Percentiles rank a stretch among this genome's conserved stretches.
Evolutionary conservation across 495 filamentous ascomycete genomes (phyloP).

Genomic region (Trichoderma erinaceum): DNA sequence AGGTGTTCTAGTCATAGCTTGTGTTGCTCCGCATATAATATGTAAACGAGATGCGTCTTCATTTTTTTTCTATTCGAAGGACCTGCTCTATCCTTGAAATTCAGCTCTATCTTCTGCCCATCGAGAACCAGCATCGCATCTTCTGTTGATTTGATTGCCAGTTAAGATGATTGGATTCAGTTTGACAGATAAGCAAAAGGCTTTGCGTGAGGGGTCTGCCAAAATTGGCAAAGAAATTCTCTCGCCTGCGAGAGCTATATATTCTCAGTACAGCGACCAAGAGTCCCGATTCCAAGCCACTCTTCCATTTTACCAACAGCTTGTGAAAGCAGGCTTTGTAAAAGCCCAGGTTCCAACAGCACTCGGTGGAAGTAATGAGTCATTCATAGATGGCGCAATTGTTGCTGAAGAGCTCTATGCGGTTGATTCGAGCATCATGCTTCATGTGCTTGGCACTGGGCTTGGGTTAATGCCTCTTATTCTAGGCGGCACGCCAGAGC

Average conservation of each 20-base stretch:
- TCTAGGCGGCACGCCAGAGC: slow-evolving; percentile 34
- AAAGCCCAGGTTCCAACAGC: slow-evolving; percentile 39
- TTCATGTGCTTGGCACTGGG: slow-evolving; percentile 49
- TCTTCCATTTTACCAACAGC: slow-evolving; percentile 37
- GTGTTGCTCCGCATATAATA: background rate
- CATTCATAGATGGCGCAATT: slow-evolving; percentile 43
- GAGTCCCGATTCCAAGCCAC: slow-evolving; percentile 41
- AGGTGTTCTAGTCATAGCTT: background rate
- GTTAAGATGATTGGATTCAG: background rate
- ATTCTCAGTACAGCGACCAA: slow-evolving; percentile 28
- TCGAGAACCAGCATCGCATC: background rate
- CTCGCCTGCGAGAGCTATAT: slow-evolving; percentile 29
- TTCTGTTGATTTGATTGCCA: background rate
- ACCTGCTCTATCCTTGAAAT: background rate
- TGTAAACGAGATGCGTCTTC: background rate
- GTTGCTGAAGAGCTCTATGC: slow-evolving; percentile 48
- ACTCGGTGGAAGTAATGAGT: slow-evolving; percentile 39
- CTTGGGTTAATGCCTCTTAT: slow-evolving; percentile 46
- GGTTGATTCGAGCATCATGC: slow-evolving; percentile 39
- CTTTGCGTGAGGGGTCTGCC: background rate
- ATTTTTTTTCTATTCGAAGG: background rate
- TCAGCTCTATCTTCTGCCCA: background rate
- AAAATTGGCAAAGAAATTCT: slow-evolving; percentile 24
- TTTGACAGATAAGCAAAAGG: background rate
- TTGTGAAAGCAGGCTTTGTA: slow-evolving; percentile 39